phyloP scores from a whole-genome alignment of 805 yeast genomes.

The Komagataella kurtzmanii region DNA sequence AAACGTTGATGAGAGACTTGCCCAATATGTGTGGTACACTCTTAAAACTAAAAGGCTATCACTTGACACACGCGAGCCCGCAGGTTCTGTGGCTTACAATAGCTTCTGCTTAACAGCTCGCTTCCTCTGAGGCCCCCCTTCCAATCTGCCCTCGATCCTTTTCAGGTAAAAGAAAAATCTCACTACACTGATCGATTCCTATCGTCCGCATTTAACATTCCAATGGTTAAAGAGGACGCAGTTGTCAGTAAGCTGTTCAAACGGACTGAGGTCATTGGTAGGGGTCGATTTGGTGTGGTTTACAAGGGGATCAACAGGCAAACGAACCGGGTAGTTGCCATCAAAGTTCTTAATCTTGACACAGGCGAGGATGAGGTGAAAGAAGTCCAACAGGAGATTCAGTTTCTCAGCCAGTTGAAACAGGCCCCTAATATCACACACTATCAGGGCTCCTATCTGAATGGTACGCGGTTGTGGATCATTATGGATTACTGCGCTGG shows the following conservation, averaged over 20 bases:
- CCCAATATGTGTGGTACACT: not conserved
- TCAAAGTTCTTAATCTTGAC: slow-evolving; percentile 84
- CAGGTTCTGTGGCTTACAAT: no score
- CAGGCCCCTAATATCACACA: slow-evolving; percentile 86
- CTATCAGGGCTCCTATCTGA: slow-evolving; percentile 77
- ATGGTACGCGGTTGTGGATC: slow-evolving; percentile 91
- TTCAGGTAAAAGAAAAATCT: not conserved
- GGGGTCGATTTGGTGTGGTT: slow-evolving; percentile 95
- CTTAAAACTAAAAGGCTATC: not conserved
- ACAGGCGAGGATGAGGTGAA: slow-evolving; percentile 88
- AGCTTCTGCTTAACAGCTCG: not conserved
- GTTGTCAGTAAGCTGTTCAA: slow-evolving; percentile 32
- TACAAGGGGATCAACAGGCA: slow-evolving; percentile 69
- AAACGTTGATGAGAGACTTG: not conserved
- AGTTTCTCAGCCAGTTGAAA: slow-evolving; percentile 69
- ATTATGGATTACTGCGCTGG: slow-evolving; percentile 97
- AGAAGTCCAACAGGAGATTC: slow-evolving; percentile 89
- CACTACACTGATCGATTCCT: not conserved
- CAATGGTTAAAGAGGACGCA: not conserved
- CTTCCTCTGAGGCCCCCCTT: not conserved
- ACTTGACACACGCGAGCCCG: not conserved
- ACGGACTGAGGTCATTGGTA: slow-evolving; percentile 83
- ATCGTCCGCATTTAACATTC: not conserved
- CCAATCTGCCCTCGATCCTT: not conserved
- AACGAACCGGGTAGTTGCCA: slow-evolving; percentile 76